These are phyloP conservation scores for Lasiodiplodia gonubiensis DNA, from an alignment of 2,329 filamentous ascomycete species.

Conservation along the genomic window DNA sequence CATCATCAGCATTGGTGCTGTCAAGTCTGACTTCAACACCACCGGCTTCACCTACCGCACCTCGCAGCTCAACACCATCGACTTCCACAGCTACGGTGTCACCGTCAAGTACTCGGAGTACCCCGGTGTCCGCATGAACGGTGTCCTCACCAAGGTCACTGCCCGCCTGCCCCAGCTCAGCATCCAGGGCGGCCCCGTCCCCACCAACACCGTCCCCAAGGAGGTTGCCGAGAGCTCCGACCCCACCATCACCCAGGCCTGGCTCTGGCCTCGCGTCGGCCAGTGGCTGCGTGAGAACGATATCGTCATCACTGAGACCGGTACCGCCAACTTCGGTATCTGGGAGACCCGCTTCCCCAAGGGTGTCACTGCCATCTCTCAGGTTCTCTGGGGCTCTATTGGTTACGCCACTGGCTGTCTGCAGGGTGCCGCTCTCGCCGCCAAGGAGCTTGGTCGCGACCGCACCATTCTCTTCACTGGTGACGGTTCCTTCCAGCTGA, in stretches of 20 bases:
- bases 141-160: conserved; percentile 75
- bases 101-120: conserved; percentile 80
- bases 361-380: conserved; percentile 79
- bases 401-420: conserved; percentile 68
- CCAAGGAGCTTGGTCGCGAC: conserved; percentile 65
- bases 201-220: conserved; percentile 57
- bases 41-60: conserved; percentile 82
- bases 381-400: conserved; percentile 75
- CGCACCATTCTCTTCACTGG: conserved; percentile 86
- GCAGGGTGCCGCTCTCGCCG: conserved; percentile 75
- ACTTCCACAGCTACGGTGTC: conserved; percentile 77
- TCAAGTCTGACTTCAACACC: conserved; percentile 82
- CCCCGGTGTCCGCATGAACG: conserved; percentile 76
- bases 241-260: conserved; percentile 68
- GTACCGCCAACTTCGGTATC: conserved; percentile 86
- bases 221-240: conserved; percentile 40
- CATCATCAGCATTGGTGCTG: conserved; percentile 71
- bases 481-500: conserved; percentile 85
- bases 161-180: conserved; percentile 64
- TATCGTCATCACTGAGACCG: conserved; percentile 84
- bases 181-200: conserved; percentile 58
- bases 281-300: conserved; percentile 75
- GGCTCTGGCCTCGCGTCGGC: conserved; percentile 78
- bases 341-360: conserved; percentile 82
- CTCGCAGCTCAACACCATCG: conserved; percentile 76